Percentiles rank a stretch among this genome's conserved stretches.
Conservation (phyloP, 176 grass and related monocot species). For the Paspalum notatum region DNA sequence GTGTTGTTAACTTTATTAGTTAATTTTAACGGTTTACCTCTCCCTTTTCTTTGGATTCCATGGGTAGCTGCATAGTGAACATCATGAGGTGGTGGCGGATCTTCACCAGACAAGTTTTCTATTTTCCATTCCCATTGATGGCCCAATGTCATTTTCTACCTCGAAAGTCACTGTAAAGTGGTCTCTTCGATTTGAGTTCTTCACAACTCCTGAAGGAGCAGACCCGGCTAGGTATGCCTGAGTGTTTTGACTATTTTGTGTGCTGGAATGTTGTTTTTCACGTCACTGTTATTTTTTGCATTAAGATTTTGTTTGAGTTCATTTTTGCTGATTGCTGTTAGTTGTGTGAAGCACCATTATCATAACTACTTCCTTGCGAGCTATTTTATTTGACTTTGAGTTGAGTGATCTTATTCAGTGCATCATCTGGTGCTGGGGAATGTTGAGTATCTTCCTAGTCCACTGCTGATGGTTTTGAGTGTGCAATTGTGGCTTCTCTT, state of each 20-base stretch:
- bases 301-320: not conserved
- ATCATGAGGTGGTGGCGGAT: conserved; percentile 95
- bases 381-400: not conserved
- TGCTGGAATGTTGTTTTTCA: not conserved
- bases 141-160: conserved; percentile 92
- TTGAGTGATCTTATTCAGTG: not conserved
- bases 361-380: too few relatives aligned
- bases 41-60: not conserved
- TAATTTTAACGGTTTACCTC: conserved; percentile 5
- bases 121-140: conserved; percentile 90
- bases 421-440: not conserved
- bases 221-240: conserved; percentile 64
- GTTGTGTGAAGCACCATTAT: too few relatives aligned
- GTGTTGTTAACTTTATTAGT: not conserved
- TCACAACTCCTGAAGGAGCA: conserved; percentile 79
- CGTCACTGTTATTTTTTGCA: not conserved
- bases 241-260: conserved; percentile 24
- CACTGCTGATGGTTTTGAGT: conserved; percentile 27
- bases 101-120: conserved; percentile 93
- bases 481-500: conserved; percentile 5
- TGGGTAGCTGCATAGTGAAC: conserved; percentile 85
- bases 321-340: not conserved
- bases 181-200: conserved; percentile 93
- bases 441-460: not conserved
- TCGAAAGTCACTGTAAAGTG: conserved; percentile 88